Conservation (phyloP, 805 yeast species). For the Candida sakaeoensis region DNA sequence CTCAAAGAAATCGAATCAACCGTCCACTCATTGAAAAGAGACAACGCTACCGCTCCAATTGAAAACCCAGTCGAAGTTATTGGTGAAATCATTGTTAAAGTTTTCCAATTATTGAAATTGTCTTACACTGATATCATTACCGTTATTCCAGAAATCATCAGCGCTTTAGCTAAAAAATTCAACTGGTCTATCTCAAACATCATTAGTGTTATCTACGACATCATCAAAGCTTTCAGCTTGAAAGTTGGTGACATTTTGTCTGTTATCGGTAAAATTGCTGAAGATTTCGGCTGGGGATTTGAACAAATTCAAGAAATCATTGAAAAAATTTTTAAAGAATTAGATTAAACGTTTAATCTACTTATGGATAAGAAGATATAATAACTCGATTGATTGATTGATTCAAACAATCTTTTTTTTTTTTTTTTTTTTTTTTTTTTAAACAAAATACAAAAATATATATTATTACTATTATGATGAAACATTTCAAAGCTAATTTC, state of each 20-base stretch:
- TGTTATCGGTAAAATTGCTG: background rate
- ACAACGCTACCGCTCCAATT: background rate
- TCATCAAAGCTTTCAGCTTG: background rate
- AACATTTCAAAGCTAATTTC: too few relatives aligned
- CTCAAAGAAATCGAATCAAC: background rate
- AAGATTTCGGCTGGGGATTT: slow-evolving; percentile 1
- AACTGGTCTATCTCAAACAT: background rate
- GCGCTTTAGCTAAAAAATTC: slow-evolving; percentile 1
- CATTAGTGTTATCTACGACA: background rate
- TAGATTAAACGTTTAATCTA: background rate
- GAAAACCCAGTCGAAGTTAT: background rate
- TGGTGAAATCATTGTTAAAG: background rate
- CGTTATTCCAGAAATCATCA: background rate
- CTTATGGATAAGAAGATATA: too few relatives aligned
- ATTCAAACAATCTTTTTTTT: background rate
- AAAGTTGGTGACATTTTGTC: background rate
- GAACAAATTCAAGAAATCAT: background rate
- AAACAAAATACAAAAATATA: background rate
- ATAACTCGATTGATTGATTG: background rate
- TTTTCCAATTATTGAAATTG: background rate
- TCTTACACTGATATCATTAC: background rate
- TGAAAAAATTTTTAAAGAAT: background rate
- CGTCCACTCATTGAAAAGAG: background rate
- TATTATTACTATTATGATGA: too few relatives aligned
- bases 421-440: too few relatives aligned